Evolutionary conservation across 1,284 basidiomycete species (phyloP).

Genomic region (Xerocomus amazonicus): DNA sequence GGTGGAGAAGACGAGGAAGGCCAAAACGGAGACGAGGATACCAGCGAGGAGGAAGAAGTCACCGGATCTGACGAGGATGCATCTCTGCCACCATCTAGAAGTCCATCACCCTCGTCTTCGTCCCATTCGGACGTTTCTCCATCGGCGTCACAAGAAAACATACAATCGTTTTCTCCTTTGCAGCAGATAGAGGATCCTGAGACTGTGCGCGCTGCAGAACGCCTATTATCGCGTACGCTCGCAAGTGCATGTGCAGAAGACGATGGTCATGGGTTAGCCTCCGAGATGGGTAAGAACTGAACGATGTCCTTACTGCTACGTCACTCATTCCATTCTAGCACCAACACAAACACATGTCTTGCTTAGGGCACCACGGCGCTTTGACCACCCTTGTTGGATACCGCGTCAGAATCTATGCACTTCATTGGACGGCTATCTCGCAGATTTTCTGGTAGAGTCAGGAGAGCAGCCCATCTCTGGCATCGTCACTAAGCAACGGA

Average conservation of each 20-base stretch:
- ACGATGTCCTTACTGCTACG: not conserved
- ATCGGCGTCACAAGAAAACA: not conserved
- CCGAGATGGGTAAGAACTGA: constrained; percentile 52
- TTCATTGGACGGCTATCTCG: constrained; percentile 41
- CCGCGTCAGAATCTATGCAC: constrained; percentile 58
- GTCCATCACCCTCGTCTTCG: constrained; percentile 24
- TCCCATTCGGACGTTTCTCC: constrained; percentile 8
- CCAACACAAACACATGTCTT: constrained; percentile 69
- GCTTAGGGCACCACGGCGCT: constrained; percentile 66
- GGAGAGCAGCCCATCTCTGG: constrained; percentile 5
- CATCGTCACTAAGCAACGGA: constrained; percentile 15
- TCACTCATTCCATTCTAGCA: constrained; percentile 36
- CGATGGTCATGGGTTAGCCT: constrained; percentile 49
- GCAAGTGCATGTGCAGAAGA: constrained; percentile 52
- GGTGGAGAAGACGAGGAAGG: constrained; percentile 16
- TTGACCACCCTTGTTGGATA: constrained; percentile 68
- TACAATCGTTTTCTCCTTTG: not conserved
- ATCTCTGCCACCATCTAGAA: constrained; percentile 19
- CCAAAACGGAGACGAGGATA: constrained; percentile 15
- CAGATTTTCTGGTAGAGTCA: constrained; percentile 37
- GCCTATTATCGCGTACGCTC: constrained; percentile 59
- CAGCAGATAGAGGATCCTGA: constrained; percentile 45
- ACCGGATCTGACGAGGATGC: constrained; percentile 11
- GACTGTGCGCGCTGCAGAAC: constrained; percentile 50
- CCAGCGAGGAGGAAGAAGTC: constrained; percentile 19